phyloP scores from a whole-genome alignment of 495 filamentous ascomycete species.

The Friedmanniomyces simplex region DNA sequence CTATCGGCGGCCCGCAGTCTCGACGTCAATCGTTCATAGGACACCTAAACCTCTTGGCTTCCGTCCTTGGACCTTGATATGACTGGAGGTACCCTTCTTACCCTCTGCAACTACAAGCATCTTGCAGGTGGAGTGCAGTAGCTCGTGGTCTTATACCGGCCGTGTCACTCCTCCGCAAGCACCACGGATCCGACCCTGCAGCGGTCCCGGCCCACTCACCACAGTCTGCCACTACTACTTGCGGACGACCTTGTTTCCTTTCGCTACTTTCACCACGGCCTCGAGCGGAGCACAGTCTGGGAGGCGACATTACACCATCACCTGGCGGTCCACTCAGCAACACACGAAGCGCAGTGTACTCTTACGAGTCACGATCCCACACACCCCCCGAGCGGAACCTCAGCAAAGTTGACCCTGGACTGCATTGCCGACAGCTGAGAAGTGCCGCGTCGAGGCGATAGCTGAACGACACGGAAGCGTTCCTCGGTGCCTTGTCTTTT shows the following conservation, averaged over 20 bases:
- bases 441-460: neutral
- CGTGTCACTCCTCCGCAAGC: neutral
- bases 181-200: neutral
- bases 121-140: slow-evolving; percentile 1
- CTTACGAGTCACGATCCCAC: too few species aligned
- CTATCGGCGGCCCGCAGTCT: neutral
- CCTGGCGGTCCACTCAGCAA: neutral
- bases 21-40: neutral
- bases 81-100: neutral
- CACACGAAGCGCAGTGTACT: neutral
- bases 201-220: neutral
- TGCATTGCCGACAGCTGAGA: slow-evolving; percentile 1
- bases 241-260: neutral
- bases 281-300: neutral
- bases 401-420: neutral
- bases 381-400: neutral
- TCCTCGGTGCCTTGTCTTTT: neutral
- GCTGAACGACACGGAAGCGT: neutral
- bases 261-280: neutral
- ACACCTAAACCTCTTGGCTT: neutral
- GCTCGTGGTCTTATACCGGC: neutral
- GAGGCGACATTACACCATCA: too few species aligned
- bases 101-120: neutral
- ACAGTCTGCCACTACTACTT: neutral
- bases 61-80: neutral